Evolutionary conservation across 176 grass and related monocot species (phyloP), one percentile per base, ranked within the genome.

Genomic region (Cenchrus americanus): DNA sequence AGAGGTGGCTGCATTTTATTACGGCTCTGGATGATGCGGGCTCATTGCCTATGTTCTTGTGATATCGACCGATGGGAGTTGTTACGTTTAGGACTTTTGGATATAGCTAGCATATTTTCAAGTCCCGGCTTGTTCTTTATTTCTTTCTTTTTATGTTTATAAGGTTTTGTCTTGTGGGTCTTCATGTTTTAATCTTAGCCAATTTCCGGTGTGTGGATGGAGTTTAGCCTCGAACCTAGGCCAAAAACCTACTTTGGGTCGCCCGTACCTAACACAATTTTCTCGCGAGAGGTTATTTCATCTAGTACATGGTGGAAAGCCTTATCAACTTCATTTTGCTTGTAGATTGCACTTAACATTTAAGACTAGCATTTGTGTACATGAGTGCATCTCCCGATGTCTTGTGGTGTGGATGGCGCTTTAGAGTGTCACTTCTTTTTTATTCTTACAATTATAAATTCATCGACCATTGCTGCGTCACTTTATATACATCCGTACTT

Each of bases 401-500:
- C 17, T 3, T 81, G 52, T 66, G 12, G 1, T 44, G 21, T 14
- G 22, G 53, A 26, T 21, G 67, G 1, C 21, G 11, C 1, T 76
- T 42, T 76, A 40, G 42, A 10, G 23, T 30, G 52, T 18, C 6
- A 0, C 21, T 24, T 27, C 14, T 27, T 18, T 80, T n/a, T 15
- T 68, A 40, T 55, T 48, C 6, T 50, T 19, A 21, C 3, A 41
- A 7, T 82, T 58, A 15, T n/a, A n/a, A 9, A 53, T 37, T 44
- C 6, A 12, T 77, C 1, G 37, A 21, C 10, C 64, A 46, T 62
- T 2, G 6, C 32, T 24, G 51, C 3, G 0, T 34, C 47, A 60
- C 73, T 84, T 5, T 75, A 75, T 66, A 23, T 89, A 65, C 10
- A 44, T 42, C 14, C 40, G 1, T 62, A 27, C 54, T 44, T 55